A percentile compares a stretch with the other conserved stretches of the same genome.
These are phyloP conservation scores for Actinomucor elegans DNA, from an alignment of 371 early-diverging fungal genomes.

Conservation along the genomic window DNA sequence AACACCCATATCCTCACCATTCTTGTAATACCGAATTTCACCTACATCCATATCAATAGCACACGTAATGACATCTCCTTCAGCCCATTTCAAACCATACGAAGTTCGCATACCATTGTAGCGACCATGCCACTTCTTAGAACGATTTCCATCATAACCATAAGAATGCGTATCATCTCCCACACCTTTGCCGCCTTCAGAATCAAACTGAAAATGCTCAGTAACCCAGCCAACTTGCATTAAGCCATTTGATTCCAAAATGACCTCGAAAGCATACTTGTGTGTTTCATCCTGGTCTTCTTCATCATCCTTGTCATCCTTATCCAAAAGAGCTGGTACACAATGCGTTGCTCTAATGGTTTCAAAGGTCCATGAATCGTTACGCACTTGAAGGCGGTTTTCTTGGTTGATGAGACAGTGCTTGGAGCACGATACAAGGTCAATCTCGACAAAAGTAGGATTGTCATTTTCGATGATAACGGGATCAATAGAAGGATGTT, in stretches of 20 bases:
- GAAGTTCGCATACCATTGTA: constrained; percentile 13
- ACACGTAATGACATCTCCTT: constrained; percentile 64
- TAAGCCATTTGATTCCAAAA: constrained; percentile 57
- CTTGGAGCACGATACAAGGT: constrained; percentile 27
- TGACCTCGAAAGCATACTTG: constrained; percentile 62
- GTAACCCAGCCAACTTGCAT: constrained; percentile 78
- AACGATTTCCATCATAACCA: constrained; percentile 68
- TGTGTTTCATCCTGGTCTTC: constrained; percentile 18
- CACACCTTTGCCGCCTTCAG: constrained; percentile 73
- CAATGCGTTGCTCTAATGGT: constrained; percentile 51
- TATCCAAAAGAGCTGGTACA: constrained; percentile 15
- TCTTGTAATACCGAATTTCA: constrained; percentile 57
- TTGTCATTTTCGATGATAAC: constrained; percentile 8
- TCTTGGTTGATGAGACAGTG: constrained; percentile 39
- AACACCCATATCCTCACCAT: constrained; percentile 66
- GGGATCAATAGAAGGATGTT: not conserved
- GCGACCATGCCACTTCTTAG: constrained; percentile 71
- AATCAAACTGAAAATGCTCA: constrained; percentile 50
- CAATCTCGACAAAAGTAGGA: constrained; percentile 31
- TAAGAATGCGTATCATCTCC: constrained; percentile 72
- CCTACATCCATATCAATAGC: constrained; percentile 61
- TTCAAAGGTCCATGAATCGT: constrained; percentile 74
- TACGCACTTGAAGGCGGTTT: constrained; percentile 32
- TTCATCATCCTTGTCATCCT: not conserved
- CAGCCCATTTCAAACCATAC: constrained; percentile 65